These are phyloP conservation scores for Yamadazyma songkhlaensis DNA, from an alignment of 1,139 yeast species.

Conservation along the genomic window DNA sequence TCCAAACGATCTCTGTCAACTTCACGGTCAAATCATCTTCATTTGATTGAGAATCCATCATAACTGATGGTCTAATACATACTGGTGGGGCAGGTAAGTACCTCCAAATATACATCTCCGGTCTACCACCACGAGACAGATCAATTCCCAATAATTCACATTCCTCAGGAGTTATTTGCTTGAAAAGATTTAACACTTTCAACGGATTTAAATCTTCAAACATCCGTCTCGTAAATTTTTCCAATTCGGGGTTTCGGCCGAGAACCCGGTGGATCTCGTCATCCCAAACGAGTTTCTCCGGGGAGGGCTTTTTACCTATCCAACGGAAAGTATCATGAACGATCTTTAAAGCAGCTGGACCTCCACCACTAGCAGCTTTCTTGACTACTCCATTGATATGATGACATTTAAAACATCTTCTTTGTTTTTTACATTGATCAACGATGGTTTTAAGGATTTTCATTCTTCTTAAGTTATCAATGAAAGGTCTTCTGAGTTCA, in stretches of 20 bases:
- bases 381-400: constrained; percentile 95
- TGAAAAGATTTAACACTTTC: constrained; percentile 82
- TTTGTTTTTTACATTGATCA: constrained; percentile 94
- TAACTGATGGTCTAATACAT: constrained; percentile 95
- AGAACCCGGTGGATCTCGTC: constrained; percentile 75
- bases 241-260: constrained; percentile 78
- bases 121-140: constrained; percentile 84
- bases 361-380: constrained; percentile 90
- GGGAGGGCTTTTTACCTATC: constrained; percentile 86
- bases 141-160: constrained; percentile 93
- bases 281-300: constrained; percentile 86
- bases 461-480: constrained; percentile 92
- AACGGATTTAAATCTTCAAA: constrained; percentile 94
- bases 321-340: constrained; percentile 96
- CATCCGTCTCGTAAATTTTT: constrained; percentile 80
- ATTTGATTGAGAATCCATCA: constrained; percentile 91
- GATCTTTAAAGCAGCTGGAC: constrained; percentile 89
- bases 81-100: constrained; percentile 99
- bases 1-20: constrained; percentile 94
- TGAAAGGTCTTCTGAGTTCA: constrained; percentile 83
- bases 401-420: constrained; percentile 85
- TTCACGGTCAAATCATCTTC: constrained; percentile 98
- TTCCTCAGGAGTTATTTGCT: constrained; percentile 79
- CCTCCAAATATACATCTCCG: constrained; percentile 96
- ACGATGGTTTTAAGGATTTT: constrained; percentile 74